These are phyloP conservation scores for Biscogniauxia marginata DNA, from an alignment of 2,329 filamentous ascomycete genomes.

Conservation along the genomic window DNA sequence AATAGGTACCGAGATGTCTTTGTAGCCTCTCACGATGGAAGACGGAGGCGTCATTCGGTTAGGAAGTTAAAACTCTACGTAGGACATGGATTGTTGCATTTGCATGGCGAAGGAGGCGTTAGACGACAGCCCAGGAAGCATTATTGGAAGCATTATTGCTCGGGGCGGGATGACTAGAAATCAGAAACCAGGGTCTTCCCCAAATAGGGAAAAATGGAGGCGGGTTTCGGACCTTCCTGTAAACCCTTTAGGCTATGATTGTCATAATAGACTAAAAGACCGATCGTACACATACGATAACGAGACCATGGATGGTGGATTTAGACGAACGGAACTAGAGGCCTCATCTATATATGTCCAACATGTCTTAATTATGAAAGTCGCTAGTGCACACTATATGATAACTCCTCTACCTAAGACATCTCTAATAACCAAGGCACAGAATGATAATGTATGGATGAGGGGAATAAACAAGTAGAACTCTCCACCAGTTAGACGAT, in stretches of 20 bases:
- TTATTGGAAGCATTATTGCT: slow-evolving; percentile 10
- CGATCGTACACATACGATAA: neutral
- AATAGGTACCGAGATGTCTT: slow-evolving; percentile 27
- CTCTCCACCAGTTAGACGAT: no score
- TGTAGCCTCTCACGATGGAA: slow-evolving; percentile 13
- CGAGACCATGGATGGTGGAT: neutral
- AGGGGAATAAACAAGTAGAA: no score
- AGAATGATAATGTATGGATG: no score
- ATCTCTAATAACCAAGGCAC: no score
- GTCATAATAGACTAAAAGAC: slow-evolving; percentile 4
- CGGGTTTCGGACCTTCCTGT: slow-evolving; percentile 3
- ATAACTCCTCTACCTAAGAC: no score
- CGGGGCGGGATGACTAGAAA: slow-evolving; percentile 8
- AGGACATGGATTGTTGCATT: slow-evolving; percentile 24
- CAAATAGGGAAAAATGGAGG: slow-evolving; percentile 6
- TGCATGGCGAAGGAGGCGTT: slow-evolving; percentile 35
- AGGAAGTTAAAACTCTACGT: neutral
- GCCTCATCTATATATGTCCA: neutral
- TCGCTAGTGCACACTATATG: no score
- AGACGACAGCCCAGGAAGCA: slow-evolving; percentile 9
- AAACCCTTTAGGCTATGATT: slow-evolving; percentile 1
- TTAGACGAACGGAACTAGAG: neutral
- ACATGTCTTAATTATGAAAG: neutral
- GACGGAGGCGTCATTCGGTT: neutral
- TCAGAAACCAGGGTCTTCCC: slow-evolving; percentile 7